Evolutionary conservation across 2,329 filamentous ascomycete genomes (phyloP), one percentile per base, ranked within the genome.

Genomic region (Phoma sp.): DNA sequence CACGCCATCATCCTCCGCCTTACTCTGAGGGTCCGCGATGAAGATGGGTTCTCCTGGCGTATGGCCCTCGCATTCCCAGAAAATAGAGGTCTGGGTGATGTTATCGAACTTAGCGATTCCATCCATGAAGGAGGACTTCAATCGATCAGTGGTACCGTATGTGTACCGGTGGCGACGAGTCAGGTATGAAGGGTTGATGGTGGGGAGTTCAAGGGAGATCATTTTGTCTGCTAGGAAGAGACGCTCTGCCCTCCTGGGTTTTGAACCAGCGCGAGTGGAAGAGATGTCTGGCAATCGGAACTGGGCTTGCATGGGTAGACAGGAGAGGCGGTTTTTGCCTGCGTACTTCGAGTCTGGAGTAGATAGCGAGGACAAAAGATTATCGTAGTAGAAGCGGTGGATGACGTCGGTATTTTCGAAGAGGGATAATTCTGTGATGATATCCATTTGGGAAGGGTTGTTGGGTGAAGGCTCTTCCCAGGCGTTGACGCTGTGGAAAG

Each of bases 401-500:
- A 95, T 76, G 14, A 92, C 78, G 52, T 91, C 86, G 0, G 83
- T 75, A 45, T 84, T 88, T 0, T 84, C 79, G 65, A 89, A 92
- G 45, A 83, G 77, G 25, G 87, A 74, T 1, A 88, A 69, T 56
- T 96, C 91, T 48, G 87, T 85, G 25, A 86, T 77, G 15, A 95
- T 79, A 54, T 87, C 80, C 5, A 76, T 74, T n/a, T 79, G 76
- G 45, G 21, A 63, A 2, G 68, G 56, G 23, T 72, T 61, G 17
- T 47, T 60, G 3, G 70, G 47, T 0, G 73, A 77, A 0, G 72
- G 62, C 58, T 90, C 83, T 65, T 93, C 89, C 69, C 87, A 95
- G 0, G 90, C 84, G 62, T 96, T 96, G 68, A 91, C 79, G 0
- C 84, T 85, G 74, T 96, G 91, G 72, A 96, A 96, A 73, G 86